Evolutionary conservation across 192 early-diverging fungal species (phyloP).

Genomic region (Physocladia obscura): DNA sequence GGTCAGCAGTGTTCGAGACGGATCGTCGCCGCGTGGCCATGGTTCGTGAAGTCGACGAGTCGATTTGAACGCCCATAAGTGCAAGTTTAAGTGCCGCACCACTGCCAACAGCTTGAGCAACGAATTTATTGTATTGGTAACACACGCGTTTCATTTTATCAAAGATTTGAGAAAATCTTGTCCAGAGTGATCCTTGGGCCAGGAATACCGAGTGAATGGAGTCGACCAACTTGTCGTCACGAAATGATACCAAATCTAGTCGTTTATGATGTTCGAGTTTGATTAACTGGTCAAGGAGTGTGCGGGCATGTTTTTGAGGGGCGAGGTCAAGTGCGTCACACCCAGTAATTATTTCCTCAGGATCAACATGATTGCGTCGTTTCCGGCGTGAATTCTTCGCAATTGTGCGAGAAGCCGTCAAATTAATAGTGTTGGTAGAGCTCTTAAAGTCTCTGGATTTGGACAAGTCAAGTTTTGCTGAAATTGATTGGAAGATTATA

Average conservation of each 20-base stretch:
- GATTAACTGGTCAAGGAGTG: neutral
- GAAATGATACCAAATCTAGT: neutral
- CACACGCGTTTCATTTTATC: constrained; percentile 8
- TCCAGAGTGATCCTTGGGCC: constrained; percentile 14
- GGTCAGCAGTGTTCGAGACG: neutral
- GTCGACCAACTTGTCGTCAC: neutral
- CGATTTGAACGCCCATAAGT: neutral
- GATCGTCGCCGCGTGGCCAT: neutral
- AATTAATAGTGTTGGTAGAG: neutral
- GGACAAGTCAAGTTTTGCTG: neutral
- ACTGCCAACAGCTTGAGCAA: neutral
- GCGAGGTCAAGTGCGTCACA: neutral
- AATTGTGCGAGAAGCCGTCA: neutral
- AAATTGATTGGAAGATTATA: neutral
- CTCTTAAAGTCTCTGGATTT: neutral
- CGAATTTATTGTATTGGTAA: neutral
- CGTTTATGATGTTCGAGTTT: constrained; percentile 5
- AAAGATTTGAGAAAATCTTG: constrained; percentile 8
- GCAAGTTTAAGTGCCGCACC: neutral
- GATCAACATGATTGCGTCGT: neutral
- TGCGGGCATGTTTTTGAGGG: neutral
- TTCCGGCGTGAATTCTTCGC: neutral
- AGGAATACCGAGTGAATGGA: constrained; percentile 5
- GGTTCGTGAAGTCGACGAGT: neutral
- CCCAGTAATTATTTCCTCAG: constrained; percentile 14